Conservation (phyloP, 768 basidiomycete genomes). For the Tylopilus subfusipes region DNA sequence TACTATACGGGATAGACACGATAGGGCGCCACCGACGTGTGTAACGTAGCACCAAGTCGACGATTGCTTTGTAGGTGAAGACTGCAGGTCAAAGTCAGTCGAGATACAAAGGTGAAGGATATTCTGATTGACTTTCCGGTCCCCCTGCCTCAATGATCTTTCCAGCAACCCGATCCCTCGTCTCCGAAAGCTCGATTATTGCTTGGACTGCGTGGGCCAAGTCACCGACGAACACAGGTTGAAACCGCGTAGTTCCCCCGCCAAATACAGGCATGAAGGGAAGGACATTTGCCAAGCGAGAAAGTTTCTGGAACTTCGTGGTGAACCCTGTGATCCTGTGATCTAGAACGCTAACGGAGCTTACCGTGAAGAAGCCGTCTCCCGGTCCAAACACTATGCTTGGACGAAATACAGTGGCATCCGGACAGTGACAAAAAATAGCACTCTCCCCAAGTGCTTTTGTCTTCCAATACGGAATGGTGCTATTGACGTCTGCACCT, state of each 20-base stretch:
- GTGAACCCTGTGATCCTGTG: not conserved
- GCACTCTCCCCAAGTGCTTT: slow-evolving; percentile 62
- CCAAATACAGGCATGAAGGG: slow-evolving; percentile 78
- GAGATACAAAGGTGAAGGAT: slow-evolving; percentile 33
- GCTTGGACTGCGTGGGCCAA: slow-evolving; percentile 60
- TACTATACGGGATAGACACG: slow-evolving; percentile 57
- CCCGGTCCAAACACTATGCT: slow-evolving; percentile 75
- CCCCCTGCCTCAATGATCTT: slow-evolving; percentile 48
- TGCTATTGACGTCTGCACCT: slow-evolving; percentile 59
- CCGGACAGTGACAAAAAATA: slow-evolving; percentile 42
- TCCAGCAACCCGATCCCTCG: slow-evolving; percentile 35
- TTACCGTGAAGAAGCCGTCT: slow-evolving; percentile 70
- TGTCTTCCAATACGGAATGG: slow-evolving; percentile 57
- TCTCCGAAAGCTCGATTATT: slow-evolving; percentile 41
- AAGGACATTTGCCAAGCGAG: slow-evolving; percentile 52
- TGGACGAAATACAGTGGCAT: slow-evolving; percentile 64
- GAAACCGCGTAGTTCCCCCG: slow-evolving; percentile 62
- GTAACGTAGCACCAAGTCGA: slow-evolving; percentile 58
- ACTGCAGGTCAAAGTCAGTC: slow-evolving; percentile 42
- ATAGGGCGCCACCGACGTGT: slow-evolving; percentile 53
- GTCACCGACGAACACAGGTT: slow-evolving; percentile 73
- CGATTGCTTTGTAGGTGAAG: slow-evolving; percentile 63
- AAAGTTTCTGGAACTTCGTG: slow-evolving; percentile 48
- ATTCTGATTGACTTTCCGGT: slow-evolving; percentile 43
- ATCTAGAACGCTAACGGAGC: slow-evolving; percentile 15